A percentile compares a stretch with the other conserved stretches of the same genome.
Evolutionary conservation across 495 filamentous ascomycete species (phyloP).

Genomic region (Niebla homalea): DNA sequence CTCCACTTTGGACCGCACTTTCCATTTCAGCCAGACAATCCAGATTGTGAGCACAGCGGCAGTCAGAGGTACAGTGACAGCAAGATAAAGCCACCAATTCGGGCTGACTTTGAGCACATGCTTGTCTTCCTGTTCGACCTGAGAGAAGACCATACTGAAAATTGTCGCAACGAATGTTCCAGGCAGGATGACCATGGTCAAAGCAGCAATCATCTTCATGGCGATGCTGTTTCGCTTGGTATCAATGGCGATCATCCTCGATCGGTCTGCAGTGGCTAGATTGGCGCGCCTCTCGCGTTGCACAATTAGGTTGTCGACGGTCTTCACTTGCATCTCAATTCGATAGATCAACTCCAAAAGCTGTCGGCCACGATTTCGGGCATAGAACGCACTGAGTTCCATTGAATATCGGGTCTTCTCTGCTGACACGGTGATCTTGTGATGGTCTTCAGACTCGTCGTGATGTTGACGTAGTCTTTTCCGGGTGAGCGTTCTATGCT

Average conservation of each 20-base stretch:
- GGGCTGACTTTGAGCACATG: background rate
- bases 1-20: background rate
- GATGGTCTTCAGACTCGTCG: no score
- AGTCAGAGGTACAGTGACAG: constrained; percentile 3
- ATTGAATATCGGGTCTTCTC: no score
- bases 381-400: no score
- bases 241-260: constrained; percentile 26
- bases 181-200: constrained; percentile 42
- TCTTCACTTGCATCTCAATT: no score
- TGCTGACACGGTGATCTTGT: no score
- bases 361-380: no score
- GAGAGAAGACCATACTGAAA: constrained; percentile 11
- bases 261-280: constrained; percentile 4
- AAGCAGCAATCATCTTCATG: constrained; percentile 40
- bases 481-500: no score
- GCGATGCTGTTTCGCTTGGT: constrained; percentile 32
- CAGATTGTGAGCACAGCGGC: background rate
- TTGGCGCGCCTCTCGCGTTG: constrained; percentile 6
- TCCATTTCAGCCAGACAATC: constrained; percentile 1
- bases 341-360: no score
- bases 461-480: no score
- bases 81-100: constrained; percentile 4
- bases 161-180: constrained; percentile 32
- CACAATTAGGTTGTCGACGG: no score
- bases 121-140: background rate